Evolutionary conservation across 2,329 filamentous ascomycete species (phyloP).

Genomic region (Colletotrichum siamense): DNA sequence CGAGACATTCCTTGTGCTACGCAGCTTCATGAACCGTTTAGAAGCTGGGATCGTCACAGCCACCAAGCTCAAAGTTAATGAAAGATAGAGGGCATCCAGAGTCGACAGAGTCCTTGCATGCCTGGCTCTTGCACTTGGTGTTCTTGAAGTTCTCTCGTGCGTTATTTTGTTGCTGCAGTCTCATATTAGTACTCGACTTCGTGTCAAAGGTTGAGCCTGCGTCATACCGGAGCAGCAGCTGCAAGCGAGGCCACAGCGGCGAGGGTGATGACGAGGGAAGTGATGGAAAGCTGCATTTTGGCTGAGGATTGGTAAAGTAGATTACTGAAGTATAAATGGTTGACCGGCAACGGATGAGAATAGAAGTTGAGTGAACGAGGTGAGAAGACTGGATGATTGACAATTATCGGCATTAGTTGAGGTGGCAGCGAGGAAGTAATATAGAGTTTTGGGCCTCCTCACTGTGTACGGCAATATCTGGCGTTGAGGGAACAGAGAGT

Average conservation of each 20-base stretch:
- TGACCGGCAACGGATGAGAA: background rate
- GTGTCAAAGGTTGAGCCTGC: background rate
- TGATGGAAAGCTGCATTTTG: background rate
- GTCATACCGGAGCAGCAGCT: background rate
- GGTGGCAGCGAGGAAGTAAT: background rate
- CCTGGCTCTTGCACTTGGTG: constrained; percentile 4
- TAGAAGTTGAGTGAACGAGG: background rate
- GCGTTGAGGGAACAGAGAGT: background rate
- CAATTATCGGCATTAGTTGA: background rate
- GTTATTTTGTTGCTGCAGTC: background rate
- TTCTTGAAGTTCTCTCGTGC: background rate
- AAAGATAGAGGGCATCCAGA: background rate
- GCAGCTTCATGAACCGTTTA: background rate
- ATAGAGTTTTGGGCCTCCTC: background rate
- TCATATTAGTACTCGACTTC: background rate
- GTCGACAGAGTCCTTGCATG: background rate
- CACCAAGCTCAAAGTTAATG: background rate
- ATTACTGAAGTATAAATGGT: background rate
- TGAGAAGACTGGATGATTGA: background rate
- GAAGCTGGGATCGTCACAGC: constrained; percentile 1
- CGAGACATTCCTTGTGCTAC: background rate
- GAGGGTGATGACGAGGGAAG: background rate
- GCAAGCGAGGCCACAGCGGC: background rate
- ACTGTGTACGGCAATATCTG: rapidly evolving
- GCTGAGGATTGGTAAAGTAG: background rate